Evolutionary conservation across 2,329 filamentous ascomycete genomes (phyloP).

Genomic region (Fusarium sp.): DNA sequence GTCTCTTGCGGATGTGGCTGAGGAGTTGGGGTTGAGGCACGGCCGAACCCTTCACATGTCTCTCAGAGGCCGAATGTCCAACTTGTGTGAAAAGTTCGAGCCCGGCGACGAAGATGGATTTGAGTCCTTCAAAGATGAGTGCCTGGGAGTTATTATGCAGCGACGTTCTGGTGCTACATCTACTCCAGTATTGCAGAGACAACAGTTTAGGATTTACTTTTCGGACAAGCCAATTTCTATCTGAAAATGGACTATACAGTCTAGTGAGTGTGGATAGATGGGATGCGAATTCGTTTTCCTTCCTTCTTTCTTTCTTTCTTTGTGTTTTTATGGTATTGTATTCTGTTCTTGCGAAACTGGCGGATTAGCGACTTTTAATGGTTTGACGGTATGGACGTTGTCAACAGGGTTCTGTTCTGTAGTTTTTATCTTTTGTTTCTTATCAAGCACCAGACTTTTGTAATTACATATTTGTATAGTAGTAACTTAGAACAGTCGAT

Average conservation of each 20-base stretch:
- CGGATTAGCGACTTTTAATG: background rate
- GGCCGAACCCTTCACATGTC: background rate
- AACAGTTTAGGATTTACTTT: background rate
- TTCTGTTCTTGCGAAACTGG: background rate
- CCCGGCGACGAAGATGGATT: background rate
- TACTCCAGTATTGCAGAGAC: background rate
- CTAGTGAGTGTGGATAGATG: background rate
- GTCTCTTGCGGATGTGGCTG: background rate
- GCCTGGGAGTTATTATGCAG: background rate
- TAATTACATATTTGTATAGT: background rate
- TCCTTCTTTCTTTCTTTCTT: background rate
- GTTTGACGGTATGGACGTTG: background rate
- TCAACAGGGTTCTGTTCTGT: background rate
- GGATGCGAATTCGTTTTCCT: background rate
- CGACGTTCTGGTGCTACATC: background rate
- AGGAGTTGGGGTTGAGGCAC: background rate
- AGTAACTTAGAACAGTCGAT: background rate
- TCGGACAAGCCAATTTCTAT: background rate
- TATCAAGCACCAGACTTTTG: background rate
- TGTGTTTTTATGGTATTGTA: background rate
- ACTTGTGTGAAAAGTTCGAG: background rate
- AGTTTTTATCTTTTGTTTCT: background rate
- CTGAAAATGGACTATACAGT: background rate
- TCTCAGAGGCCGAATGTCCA: background rate
- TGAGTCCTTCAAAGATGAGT: background rate